Evolutionary conservation across 768 basidiomycete genomes (phyloP), one percentile per base, ranked within the genome.

Genomic region (Phylloporus sp.): DNA sequence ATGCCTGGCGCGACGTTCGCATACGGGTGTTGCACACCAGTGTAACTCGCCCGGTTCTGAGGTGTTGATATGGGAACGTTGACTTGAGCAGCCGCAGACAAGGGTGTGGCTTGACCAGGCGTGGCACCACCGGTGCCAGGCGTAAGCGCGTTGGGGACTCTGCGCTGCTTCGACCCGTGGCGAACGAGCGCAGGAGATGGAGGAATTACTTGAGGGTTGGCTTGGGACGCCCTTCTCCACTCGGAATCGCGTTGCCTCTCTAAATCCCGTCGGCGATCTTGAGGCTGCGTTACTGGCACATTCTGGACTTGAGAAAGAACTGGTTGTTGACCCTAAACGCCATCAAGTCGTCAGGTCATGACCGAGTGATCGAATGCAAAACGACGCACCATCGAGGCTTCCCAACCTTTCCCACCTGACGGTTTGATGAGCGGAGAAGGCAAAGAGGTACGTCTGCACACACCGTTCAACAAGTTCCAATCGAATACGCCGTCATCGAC

Each of bases 401-500:
- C 93, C 94, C 94, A 98, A 43, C 95, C 95, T 70, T 88, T 88
- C 38, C 93, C 94, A 56, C 83, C 86, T 89, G 58, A 40, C 23
- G 35, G 22, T 14, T 23, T 23, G 46, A 48, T 59, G 37, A 54
- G 54, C 28, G 4, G n/a, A 34, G 40, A 15, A 22, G 24, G 46
- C 38, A 38, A 5, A 42, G 21, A 39, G 14, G 5, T 14, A 36
- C 15, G 18, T 24, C 17, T 18, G 15, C 20, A 49, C 74, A 47
- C 54, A 86, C 86, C 83, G 60, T 98, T 93, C 42, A 97, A 69
- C 49, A 85, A 55, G 72, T 95, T 96, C 96, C 96, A 99, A 66
- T 99, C 96, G 67, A 89, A 98, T 26, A 92, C 76, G 17, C 86
- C 86, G 69, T 98, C 96, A 54, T 99, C 96, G 21, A 83, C 66